Base-by-base conservation (phyloP, 208 protist genomes). In the Leishmania mexicana region DNA sequence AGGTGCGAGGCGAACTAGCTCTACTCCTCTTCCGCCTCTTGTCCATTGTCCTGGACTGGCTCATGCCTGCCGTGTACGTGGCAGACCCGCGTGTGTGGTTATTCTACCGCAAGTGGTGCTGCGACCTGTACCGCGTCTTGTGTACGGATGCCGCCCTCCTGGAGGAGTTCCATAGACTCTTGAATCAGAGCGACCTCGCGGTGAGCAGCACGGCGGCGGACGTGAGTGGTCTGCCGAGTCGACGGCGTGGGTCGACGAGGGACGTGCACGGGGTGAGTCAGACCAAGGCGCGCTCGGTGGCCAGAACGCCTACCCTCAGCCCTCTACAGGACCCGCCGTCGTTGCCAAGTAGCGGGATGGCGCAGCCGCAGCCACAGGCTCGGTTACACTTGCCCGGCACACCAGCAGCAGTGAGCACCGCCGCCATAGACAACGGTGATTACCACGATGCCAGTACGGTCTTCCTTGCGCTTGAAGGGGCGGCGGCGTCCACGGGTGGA, bases 41-140 rank as follows among this genome's bases (percentile, higher is more conserved):
- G 11, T 96, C 87, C 73, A 93, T 90, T 2, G 80, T 94, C 42
- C 35, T 96, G 42, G 89, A 97, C 71, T 91, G 89, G 80, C 88
- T 97, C 42, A 91, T 97, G 83, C 94, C 94, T 40, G 93, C 90
- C 45, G 91, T 92, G 58, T 90, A 91, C 64, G 84, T 88, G 28
- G 87, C 87, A 19, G 89, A 95, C 78, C 80, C 65, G 11, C 90
- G 90, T 62, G 80, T 84, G 45, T 83, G 84, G 75, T 49, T 97
- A 17, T 96, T 95, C 80, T 97, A 96, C 81, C 89, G 90, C 40
- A 95, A 94, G 78, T 97, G 94, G 93, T 82, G 94, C 53, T 96
- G 92, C 78, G 93, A 95, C 71, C 80, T 95, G 42, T 97, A 96
- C 79, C 87, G 89, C 28, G 77, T 96, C 40, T 77, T 97, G 76